Conservation (phyloP, 2,329 filamentous ascomycete species). For the Sporothrix luriei region DNA sequence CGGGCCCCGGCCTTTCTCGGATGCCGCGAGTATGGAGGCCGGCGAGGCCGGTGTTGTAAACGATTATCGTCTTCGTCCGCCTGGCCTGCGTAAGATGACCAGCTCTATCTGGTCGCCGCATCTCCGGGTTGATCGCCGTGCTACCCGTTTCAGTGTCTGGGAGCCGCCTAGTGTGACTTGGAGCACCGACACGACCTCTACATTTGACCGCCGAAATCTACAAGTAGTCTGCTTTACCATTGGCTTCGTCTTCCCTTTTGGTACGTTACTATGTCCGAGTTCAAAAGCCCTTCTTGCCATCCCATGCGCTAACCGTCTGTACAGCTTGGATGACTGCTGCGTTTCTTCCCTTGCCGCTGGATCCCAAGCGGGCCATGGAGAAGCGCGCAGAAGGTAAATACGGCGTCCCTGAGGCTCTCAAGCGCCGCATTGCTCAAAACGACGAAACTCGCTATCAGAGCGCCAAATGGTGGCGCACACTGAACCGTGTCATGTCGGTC, state of each 20-base stretch:
- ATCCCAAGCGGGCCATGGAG: constrained; percentile 56
- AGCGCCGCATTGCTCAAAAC: constrained; percentile 43
- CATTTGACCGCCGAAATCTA: constrained; percentile 68
- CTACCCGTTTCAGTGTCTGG: constrained; percentile 66
- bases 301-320: constrained; percentile 32
- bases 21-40: constrained; percentile 51
- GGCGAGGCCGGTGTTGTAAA: constrained; percentile 42
- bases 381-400: constrained; percentile 50
- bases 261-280: constrained; percentile 49
- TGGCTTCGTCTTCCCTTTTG: constrained; percentile 76
- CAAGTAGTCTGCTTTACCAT: constrained; percentile 75
- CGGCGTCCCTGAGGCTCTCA: constrained; percentile 45
- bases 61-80: constrained; percentile 40
- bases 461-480: constrained; percentile 61
- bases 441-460: constrained; percentile 55
- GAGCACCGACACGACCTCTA: constrained; percentile 57
- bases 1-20: constrained; percentile 38
- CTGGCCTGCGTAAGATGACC: constrained; percentile 51
- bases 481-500: constrained; percentile 62
- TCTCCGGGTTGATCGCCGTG: constrained; percentile 64
- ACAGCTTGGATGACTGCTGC: constrained; percentile 77
- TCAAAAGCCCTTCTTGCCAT: not conserved
- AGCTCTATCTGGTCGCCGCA: constrained; percentile 75
- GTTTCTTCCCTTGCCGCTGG: constrained; percentile 69
- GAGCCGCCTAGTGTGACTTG: constrained; percentile 71